Base-by-base conservation (phyloP, 2,329 filamentous ascomycete species). In the Verticillium tricorpus region DNA sequence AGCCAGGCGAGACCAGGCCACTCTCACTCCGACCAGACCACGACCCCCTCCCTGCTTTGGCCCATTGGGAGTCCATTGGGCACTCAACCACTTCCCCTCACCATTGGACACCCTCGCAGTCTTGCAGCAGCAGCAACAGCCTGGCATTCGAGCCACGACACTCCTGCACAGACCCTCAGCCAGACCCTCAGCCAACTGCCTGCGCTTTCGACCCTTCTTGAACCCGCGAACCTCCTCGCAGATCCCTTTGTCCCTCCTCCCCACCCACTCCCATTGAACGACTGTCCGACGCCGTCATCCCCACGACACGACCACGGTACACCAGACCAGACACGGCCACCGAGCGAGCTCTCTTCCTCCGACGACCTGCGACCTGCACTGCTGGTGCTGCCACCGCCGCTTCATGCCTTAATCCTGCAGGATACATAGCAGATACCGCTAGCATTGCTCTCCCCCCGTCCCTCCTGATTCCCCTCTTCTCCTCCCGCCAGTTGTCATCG, bases 131-230 rank as follows among this genome's bases (percentile, higher is more conserved):
- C 60, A 19, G 69, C 67, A 71, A 67, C 65, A 66, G 64, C 70
- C 70, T 70, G 69, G 74, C 74, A 76, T 74, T 76, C 74, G 74
- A 76, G 74, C 74, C 74, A 76, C 74, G 74, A 76, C 74, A 76
- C 67, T 69, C 64, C 32, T 65, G 60, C 63, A 64, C 62, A 57
- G 62, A 60, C 58, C 62, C 57, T 60, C 62, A 28, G 28, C 28
- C 28, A 9, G 34, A 35, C 34, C 34, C 34, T 35, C 59, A 50
- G 55, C 61, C 62, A 57, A 58, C 60, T 54, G 57, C 56, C 37
- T 35, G 59, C 61, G 56, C 56, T 64, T 52, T 40, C 57, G 52
- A 22, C 45, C 60, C 58, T 34, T 52, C 50, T 58, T 64, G 60
- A 64, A 57, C 62, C 31, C 35, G 58, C 58, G 62, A 28, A 57